Evolutionary conservation across 345 rosid genomes (phyloP), one percentile per base, ranked within the genome.

Genomic region (Anacardium occidentale): DNA sequence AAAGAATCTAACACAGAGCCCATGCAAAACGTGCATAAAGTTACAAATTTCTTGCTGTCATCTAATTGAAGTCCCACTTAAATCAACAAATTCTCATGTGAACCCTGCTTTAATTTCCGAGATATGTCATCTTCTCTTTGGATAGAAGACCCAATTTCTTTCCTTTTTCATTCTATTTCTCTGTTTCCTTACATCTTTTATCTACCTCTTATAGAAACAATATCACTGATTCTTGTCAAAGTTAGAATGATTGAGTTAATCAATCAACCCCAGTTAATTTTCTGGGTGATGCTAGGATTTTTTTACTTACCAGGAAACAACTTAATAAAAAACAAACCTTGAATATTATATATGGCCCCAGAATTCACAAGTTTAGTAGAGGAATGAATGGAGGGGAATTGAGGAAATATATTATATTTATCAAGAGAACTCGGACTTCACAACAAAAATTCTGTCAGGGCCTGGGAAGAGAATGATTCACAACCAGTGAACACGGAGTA

Each of bases 381-480:
- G 54, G 34, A 24, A 40, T 26, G 15, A 64, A 40, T 62, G 68
- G 71, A 59, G 29, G 77, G 51, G 61, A 61, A 18, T 29, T 67
- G 14, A 55, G 42, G 26, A 64, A 40, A 10, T 54, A 56, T 64
- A 18, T 64, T 62, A 20, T 34, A 22, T 47, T 11, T 47, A 3
- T 8, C 2, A 47, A 0, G n/a, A n/a, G n/a, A n/a, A n/a, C n/a
- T n/a, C n/a, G n/a, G n/a, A n/a, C 76, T 79, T 79, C 68, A 76
- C 82, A 77, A 72, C 68, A 50, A 51, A 66, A 72, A 66, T 32
- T 67, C 32, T 29, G 32, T 29, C 32, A 29, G 32, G 32, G 32
- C 32, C 3, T 15, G 10, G 66, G 70, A 72, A 78, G 74, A 63
- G 82, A 74, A 81, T 69, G 81, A 81, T 79, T 79, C 86, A 77